Evolutionary conservation across 805 yeast genomes (phyloP).

Genomic region (Wilhelminamyces savonicus): DNA sequence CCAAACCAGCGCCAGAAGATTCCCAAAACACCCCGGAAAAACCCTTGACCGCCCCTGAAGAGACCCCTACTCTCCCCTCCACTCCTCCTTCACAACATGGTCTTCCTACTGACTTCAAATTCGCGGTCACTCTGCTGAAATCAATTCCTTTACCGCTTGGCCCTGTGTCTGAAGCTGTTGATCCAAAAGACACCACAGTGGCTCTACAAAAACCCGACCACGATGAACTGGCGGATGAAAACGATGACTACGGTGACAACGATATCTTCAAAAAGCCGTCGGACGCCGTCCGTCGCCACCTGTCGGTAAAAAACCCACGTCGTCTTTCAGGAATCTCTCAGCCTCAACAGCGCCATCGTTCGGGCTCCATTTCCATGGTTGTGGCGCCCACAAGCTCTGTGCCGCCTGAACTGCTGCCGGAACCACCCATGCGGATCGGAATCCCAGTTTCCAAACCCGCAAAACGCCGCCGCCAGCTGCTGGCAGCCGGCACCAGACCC

Average conservation of each 20-base stretch:
- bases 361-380: conserved; percentile 23
- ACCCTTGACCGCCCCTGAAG: too few relatives aligned
- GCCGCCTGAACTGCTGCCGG: conserved; percentile 5
- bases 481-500: conserved; percentile 6
- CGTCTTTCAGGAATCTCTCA: conserved; percentile 31
- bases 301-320: conserved; percentile 25
- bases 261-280: conserved; percentile 27
- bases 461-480: conserved; percentile 23
- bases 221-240: conserved; percentile 7
- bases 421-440: conserved; percentile 29
- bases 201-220: conserved; percentile 3
- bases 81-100: too few relatives aligned
- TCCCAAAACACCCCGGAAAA: conserved; percentile 3
- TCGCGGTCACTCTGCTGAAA: conserved; percentile 1
- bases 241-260: conserved; percentile 17
- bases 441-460: conserved; percentile 27
- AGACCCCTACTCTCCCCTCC: too few relatives aligned
- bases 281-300: conserved; percentile 15
- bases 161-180: conserved; percentile 15
- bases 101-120: too few relatives aligned
- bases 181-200: conserved; percentile 16
- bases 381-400: conserved; percentile 9
- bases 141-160: conserved; percentile 3
- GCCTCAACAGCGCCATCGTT: conserved; percentile 16
- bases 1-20: conserved; percentile 4